phyloP scores from a whole-genome alignment of 768 basidiomycete genomes.

The Mycena rosella region DNA sequence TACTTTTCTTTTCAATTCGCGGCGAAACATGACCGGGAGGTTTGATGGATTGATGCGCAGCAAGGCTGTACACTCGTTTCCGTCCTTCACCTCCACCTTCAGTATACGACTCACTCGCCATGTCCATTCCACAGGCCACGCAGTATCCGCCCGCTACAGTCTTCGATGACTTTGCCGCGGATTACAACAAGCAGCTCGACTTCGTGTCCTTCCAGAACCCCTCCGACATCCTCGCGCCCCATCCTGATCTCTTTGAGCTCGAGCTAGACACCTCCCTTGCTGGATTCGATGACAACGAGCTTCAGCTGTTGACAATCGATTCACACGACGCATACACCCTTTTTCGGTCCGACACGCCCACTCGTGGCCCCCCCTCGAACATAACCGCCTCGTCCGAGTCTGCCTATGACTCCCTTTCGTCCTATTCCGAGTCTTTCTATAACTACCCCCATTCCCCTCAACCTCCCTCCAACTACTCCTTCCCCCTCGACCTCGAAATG shows the following conservation, averaged over 20 bases:
- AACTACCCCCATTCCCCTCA: conserved; percentile 70
- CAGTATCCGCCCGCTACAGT: conserved; percentile 30
- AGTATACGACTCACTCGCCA: conserved; percentile 25
- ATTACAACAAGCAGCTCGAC: conserved; percentile 50
- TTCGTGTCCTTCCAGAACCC: conserved; percentile 79
- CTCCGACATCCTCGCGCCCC: conserved; percentile 79
- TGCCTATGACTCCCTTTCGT: conserved; percentile 76
- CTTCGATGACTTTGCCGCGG: conserved; percentile 39
- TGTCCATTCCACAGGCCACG: conserved; percentile 33
- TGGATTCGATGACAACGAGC: conserved; percentile 72
- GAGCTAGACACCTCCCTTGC: conserved; percentile 83
- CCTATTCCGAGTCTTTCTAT: conserved; percentile 78
- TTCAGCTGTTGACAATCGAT: conserved; percentile 74
- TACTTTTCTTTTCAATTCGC: not conserved
- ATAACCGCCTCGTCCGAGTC: conserved; percentile 87
- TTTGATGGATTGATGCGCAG: not conserved
- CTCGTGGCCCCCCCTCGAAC: conserved; percentile 79
- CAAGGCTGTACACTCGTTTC: not conserved
- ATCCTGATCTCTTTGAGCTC: conserved; percentile 86
- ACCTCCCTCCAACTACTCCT: conserved; percentile 64
- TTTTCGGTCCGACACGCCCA: conserved; percentile 72
- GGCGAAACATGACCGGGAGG: not conserved
- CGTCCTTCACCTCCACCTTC: not conserved
- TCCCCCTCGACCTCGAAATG: conserved; percentile 79
- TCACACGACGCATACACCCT: conserved; percentile 74